These are phyloP conservation scores for Euphorbia corollata DNA, from an alignment of 441 rosid species.

Conservation along the genomic window DNA sequence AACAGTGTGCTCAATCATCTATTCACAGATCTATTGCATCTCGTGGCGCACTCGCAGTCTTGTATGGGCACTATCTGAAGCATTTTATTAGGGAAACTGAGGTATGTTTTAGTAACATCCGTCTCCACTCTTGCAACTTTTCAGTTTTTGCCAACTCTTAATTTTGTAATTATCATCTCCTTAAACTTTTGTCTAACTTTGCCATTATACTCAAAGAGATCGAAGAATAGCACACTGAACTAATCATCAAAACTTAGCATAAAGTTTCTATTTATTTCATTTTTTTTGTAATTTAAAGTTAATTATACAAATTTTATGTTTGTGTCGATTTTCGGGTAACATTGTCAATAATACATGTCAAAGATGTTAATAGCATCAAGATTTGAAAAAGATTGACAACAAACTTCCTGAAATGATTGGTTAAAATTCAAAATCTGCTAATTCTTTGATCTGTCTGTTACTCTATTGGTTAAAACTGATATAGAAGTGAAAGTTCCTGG, in stretches of 20 bases:
- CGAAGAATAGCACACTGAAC: not conserved
- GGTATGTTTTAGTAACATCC: slow-evolving; percentile 34
- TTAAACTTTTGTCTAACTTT: not conserved
- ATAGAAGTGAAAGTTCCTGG: not conserved
- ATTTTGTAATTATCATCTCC: not conserved
- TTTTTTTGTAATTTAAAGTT: not conserved
- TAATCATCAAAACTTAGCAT: not conserved
- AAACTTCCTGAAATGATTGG: not conserved
- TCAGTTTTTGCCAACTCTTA: not conserved
- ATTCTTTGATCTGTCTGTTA: not conserved
- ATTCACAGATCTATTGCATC: slow-evolving; percentile 76
- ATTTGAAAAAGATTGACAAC: not conserved
- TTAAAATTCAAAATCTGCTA: not conserved
- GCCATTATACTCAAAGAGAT: not conserved
- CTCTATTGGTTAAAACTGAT: not conserved
- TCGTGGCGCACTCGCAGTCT: slow-evolving; percentile 39
- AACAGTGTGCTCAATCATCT: slow-evolving; percentile 63
- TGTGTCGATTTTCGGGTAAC: not conserved
- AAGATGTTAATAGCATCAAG: not conserved
- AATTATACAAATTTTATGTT: not conserved
- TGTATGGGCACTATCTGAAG: too few relatives aligned
- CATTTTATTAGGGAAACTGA: slow-evolving; percentile 18
- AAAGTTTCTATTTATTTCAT: not conserved
- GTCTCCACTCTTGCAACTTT: not conserved
- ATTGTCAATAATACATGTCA: not conserved